These are phyloP conservation scores for Xylariaceae sp. DNA, from an alignment of 2,329 filamentous ascomycete species.

Conservation along the genomic window DNA sequence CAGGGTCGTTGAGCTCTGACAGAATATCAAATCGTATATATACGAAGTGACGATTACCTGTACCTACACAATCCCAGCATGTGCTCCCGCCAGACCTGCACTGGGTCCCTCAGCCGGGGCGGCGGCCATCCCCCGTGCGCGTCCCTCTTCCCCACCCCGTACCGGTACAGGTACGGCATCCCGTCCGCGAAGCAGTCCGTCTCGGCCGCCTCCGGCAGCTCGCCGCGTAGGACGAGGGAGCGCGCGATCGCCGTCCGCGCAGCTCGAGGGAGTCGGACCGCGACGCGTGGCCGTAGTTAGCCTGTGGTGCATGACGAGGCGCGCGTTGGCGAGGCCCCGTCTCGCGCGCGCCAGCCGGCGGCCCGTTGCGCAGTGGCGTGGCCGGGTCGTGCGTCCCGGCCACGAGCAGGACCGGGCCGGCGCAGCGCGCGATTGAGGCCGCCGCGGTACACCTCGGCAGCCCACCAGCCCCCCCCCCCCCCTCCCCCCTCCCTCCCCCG, in stretches of 20 bases:
- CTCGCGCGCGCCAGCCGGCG: conserved; percentile 35
- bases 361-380: conserved; percentile 41
- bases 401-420: conserved; percentile 37
- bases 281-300: conserved; percentile 40
- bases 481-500: too few species aligned
- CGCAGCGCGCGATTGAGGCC: conserved; percentile 35
- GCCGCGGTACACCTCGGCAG: conserved; percentile 40
- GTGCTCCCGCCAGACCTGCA: conserved; percentile 19
- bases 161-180: conserved; percentile 39
- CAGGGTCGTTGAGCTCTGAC: too few species aligned
- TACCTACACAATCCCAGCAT: conserved; percentile 15
- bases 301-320: conserved; percentile 41
- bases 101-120: conserved; percentile 5
- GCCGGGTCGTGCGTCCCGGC: conserved; percentile 43
- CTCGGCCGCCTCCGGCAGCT: conserved; percentile 32
- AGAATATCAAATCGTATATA: too few species aligned
- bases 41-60: too few species aligned
- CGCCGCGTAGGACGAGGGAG: conserved; percentile 33
- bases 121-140: background rate
- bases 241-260: conserved; percentile 35
- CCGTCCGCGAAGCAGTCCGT: conserved; percentile 38
- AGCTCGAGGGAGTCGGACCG: conserved; percentile 35
- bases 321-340: conserved; percentile 40
- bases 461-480: too few species aligned
- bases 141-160: conserved; percentile 15